Evolutionary conservation across 2,329 filamentous ascomycete species (phyloP).

Genomic region (Pseudocercospora musae): DNA sequence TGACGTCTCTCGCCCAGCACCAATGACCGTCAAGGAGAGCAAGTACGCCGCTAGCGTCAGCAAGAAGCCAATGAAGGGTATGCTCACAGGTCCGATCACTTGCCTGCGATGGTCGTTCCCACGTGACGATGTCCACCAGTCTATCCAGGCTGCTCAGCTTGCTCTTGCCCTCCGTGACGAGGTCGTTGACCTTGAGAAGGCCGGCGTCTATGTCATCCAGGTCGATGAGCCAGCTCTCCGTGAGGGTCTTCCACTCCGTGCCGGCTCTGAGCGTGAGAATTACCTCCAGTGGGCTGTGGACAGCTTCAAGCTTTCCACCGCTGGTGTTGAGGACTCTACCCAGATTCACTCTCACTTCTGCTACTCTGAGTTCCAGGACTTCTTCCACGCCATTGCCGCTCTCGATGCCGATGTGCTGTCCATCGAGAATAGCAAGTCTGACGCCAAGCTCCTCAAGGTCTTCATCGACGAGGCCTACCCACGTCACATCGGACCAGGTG

Average conservation of each 20-base stretch:
- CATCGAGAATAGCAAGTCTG: slow-evolving; percentile 99
- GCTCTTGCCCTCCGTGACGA: slow-evolving; percentile 97
- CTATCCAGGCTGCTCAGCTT: slow-evolving; percentile 96
- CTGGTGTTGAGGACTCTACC: slow-evolving; percentile 89
- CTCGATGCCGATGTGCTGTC: slow-evolving; percentile 97
- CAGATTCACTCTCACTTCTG: slow-evolving; percentile 99
- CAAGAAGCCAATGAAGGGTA: slow-evolving; percentile 99
- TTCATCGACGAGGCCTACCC: slow-evolving; percentile 97
- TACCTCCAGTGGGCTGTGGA: slow-evolving; percentile 98
- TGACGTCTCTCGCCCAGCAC: slow-evolving; percentile 92
- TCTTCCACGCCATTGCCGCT: slow-evolving; percentile 99
- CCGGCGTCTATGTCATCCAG: slow-evolving; percentile 96
- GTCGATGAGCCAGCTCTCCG: slow-evolving; percentile 98
- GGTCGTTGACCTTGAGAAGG: slow-evolving; percentile 95
- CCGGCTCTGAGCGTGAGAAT: slow-evolving; percentile 89
- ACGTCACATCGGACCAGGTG: slow-evolving; percentile 91
- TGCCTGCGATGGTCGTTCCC: slow-evolving; percentile 99
- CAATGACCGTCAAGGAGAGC: slow-evolving; percentile 99
- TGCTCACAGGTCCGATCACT: slow-evolving; percentile 98
- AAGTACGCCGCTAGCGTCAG: slow-evolving; percentile 96
- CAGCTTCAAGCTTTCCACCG: slow-evolving; percentile 93
- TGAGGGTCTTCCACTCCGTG: slow-evolving; percentile 96
- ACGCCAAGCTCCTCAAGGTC: slow-evolving; percentile 97
- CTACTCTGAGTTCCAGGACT: slow-evolving; percentile 99
- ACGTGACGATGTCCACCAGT: slow-evolving; percentile 99